phyloP scores from a whole-genome alignment of 2,329 filamentous ascomycete species.

The Daldinia sp. region DNA sequence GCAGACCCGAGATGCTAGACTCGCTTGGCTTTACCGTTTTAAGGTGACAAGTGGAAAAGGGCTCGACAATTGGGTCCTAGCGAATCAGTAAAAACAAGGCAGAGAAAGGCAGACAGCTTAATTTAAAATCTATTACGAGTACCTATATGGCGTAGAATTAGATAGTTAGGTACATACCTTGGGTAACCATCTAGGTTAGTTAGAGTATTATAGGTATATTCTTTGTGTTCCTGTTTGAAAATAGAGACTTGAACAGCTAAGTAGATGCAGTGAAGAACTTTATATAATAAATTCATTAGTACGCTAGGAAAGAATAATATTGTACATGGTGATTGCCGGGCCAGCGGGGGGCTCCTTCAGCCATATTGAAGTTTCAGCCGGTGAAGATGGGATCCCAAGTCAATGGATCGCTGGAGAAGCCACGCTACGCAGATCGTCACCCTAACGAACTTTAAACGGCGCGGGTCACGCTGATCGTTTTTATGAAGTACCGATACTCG shows the following conservation, averaged over 20 bases:
- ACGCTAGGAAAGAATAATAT: no score
- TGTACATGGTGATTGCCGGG: no score
- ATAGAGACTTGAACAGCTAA: no score
- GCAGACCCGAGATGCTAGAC: background rate
- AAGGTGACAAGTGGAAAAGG: constrained; percentile 23
- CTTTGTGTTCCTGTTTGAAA: no score
- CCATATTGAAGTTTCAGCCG: constrained; percentile 22
- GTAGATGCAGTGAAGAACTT: no score
- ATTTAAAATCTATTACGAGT: no score
- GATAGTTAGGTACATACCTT: no score
- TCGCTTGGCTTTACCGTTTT: constrained; percentile 39
- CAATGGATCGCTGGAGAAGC: constrained; percentile 31
- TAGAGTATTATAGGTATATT: background rate
- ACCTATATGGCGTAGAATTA: no score
- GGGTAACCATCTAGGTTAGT: no score
- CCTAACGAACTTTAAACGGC: constrained; percentile 25
- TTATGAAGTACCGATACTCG: constrained; percentile 9
- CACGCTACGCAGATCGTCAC: constrained; percentile 32
- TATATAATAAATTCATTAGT: no score
- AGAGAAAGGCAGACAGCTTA: background rate
- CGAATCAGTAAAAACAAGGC: background rate
- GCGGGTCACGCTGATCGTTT: constrained; percentile 1
- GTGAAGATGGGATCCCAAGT: constrained; percentile 31
- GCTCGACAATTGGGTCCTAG: no score
- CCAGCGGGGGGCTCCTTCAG: no score